These are phyloP conservation scores for Curvularia spicifera DNA, from an alignment of 2,329 filamentous ascomycete species.

Conservation along the genomic window DNA sequence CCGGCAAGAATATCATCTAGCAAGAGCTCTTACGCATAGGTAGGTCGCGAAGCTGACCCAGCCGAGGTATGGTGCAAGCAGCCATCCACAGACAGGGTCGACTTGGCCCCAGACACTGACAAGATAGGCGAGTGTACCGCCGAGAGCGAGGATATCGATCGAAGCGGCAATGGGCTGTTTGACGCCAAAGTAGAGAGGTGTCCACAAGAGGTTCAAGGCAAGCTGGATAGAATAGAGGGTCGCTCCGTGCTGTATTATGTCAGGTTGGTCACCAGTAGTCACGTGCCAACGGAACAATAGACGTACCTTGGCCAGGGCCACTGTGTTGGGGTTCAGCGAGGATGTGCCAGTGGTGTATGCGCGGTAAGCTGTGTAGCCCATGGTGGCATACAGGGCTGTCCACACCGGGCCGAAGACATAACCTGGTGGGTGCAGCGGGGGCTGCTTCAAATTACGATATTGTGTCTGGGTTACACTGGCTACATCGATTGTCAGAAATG, in stretches of 20 bases:
- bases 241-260: conserved; percentile 62
- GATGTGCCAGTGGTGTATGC: conserved; percentile 70
- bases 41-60: conserved; percentile 92
- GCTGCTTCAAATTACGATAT: conserved; percentile 71
- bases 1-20: background rate
- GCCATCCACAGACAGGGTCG: conserved; percentile 74
- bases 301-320: conserved; percentile 62
- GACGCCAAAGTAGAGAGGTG: conserved; percentile 87
- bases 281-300: background rate
- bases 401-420: conserved; percentile 66
- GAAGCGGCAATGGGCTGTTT: conserved; percentile 76
- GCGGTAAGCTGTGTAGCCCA: conserved; percentile 89
- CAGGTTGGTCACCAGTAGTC: conserved; percentile 5
- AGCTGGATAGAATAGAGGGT: conserved; percentile 88
- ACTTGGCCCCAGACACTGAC: conserved; percentile 77
- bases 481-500: conserved; percentile 8
- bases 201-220: conserved; percentile 85
- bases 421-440: conserved; percentile 62
- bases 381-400: conserved; percentile 67
- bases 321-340: conserved; percentile 57
- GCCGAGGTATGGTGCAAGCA: conserved; percentile 79
- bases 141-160: conserved; percentile 75
- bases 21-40: conserved; percentile 62
- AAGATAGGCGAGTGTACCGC: conserved; percentile 71
- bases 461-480: conserved; percentile 57